Evolutionary conservation across 2,329 filamentous ascomycete genomes (phyloP).

Genomic region (Graphilbum fragrans): DNA sequence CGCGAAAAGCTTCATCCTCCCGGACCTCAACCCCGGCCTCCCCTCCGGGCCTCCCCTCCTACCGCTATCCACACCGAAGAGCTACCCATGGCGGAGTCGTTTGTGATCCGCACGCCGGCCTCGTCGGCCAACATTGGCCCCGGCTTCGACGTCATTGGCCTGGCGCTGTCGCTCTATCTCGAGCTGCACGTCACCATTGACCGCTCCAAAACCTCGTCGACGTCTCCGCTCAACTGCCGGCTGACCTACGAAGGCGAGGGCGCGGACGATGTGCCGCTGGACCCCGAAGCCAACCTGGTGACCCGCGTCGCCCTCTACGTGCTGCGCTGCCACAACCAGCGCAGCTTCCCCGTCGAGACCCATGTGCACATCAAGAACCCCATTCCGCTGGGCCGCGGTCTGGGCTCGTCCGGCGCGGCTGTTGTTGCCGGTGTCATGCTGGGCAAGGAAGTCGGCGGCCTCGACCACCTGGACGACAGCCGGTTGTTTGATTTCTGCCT

Average conservation of each 20-base stretch:
- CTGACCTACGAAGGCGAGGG: slow-evolving; percentile 83
- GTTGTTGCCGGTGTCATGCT: slow-evolving; percentile 93
- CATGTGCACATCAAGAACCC: slow-evolving; percentile 93
- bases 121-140: slow-evolving; percentile 97
- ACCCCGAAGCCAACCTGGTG: slow-evolving; percentile 81
- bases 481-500: slow-evolving; percentile 90
- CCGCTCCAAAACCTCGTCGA: slow-evolving; percentile 37
- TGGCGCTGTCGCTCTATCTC: slow-evolving; percentile 87
- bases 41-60: too few species aligned
- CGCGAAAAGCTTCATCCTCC: too few species aligned
- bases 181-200: slow-evolving; percentile 75
- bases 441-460: slow-evolving; percentile 74
- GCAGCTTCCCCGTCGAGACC: slow-evolving; percentile 72
- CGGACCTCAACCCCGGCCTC: too few species aligned
- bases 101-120: slow-evolving; percentile 71
- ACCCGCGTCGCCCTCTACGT: slow-evolving; percentile 92
- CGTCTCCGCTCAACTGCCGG: slow-evolving; percentile 66
- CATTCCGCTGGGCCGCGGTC: slow-evolving; percentile 80
- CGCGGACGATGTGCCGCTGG: slow-evolving; percentile 62
- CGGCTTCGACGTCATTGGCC: slow-evolving; percentile 94
- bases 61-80: too few species aligned
- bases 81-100: slow-evolving; percentile 32
- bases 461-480: slow-evolving; percentile 62
- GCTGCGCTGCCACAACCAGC: slow-evolving; percentile 78
- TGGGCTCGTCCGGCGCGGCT: slow-evolving; percentile 91